Evolutionary conservation across 805 yeast species (phyloP), one percentile per base, ranked within the genome.

Genomic region (Wickerhamomyces ciferrii): DNA sequence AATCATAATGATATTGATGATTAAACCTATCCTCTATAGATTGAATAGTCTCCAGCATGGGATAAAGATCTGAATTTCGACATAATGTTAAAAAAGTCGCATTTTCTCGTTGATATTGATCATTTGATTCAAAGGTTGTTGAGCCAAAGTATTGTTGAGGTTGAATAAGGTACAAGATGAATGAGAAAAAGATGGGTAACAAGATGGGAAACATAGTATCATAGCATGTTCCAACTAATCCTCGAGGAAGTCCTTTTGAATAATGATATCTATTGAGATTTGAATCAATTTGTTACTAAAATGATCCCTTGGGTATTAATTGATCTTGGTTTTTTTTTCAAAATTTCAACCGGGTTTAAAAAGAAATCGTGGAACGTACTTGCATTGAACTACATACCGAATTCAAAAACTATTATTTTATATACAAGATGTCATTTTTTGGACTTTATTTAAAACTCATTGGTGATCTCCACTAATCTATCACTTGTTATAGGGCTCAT

Each of bases 1-100:
- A 91, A 62, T 89, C 96, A 63, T 91, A 91, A 53, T 86, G 79
- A 67, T 60, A 90, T 51, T 81, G 71, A 43, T 67, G 63, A 69
- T 92, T 57, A 44, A 57, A 57, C 25, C 61, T 36, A 23, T 57
- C 61, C 31, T 57, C 61, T 9, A 55, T 72, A 45, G 69, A 70
- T 48, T 75, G 75, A 35, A 84, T 71, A 13, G 87, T 74, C 42
- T 72, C 74, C 10, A 80, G 53, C 51, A 84, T 67, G 2, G 67
- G 67, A 50, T 65, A 74, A 2, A 83, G 60, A 43, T 84, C 90
- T 5, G 64, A 54, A 60, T 84, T 83, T 41, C 85, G 70, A 49
- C 85, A 84, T 15, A 84, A 67, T 10, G 84, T 66, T 41, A 73
- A 69, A 39, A 75, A 63, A 5, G 79, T 73, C 6, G 79, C 77